Evolutionary conservation across 2,329 filamentous ascomycete species (phyloP), one percentile per base, ranked within the genome.

Genomic region (Dactylellina parvicollis): DNA sequence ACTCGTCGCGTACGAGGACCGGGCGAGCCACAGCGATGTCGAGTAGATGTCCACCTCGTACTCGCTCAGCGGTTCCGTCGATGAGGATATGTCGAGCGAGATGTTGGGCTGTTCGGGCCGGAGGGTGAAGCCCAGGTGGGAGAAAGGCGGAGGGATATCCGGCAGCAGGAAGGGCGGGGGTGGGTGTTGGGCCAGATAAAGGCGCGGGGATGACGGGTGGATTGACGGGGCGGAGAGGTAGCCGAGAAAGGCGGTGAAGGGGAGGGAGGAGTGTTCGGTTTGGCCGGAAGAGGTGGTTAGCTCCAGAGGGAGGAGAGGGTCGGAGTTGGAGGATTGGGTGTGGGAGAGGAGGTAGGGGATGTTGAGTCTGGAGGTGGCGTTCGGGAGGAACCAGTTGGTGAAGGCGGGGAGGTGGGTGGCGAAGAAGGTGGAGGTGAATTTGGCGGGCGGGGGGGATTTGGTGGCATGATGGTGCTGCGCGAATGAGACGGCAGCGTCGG

Each of bases 1-100:
- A 77, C 92, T 92, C 3, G 60, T 73, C 12, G n/a, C n/a, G 4
- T 40, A 36, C 1, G 54, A 50, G 24, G 60, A 28, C 16, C 44
- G 47, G 36, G 69, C 60, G 14, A 73, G 30, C 69, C 69, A 73
- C 4, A 73, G 47, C 0, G 69, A 73, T 0, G 54, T 34, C 4
- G 54, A 38, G 38, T 73, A 73, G 26, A 73, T 66, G 46, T 66
- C 60, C 47, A 73, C 50, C 16, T 24, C 16, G n/a, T 54, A n/a
- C 28, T 36, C 26, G n/a, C 26, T 46, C 18, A 16, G 2, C 4
- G n/a, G 12, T 22, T 18, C 7, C 16, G 28, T 50, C 18, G 9
- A 2, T 28, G 26, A 22, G 24, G 38, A 18, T n/a, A 5, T 10
- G 14, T 34, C 34, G 2, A n/a, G 24, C 4, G 46, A 49, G 22